Conservation (phyloP, 306 rosid species). For the Citrullus colocynthis region DNA sequence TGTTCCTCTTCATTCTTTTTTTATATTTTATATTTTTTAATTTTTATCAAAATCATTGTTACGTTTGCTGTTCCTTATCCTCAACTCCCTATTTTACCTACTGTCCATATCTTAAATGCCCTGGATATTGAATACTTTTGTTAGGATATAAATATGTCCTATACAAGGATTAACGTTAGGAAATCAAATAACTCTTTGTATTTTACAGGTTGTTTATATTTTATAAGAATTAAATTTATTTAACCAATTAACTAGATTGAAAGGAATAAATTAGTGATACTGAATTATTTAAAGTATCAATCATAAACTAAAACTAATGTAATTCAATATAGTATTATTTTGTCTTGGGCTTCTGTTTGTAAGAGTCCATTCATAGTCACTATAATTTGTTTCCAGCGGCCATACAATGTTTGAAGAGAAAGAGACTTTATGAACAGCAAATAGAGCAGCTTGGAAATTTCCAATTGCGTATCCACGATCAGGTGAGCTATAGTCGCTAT, state of each 20-base stretch:
- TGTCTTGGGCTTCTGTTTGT: background rate
- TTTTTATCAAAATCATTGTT: background rate
- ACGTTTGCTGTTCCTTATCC: background rate
- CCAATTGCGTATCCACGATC: constrained; percentile 94
- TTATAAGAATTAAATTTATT: background rate
- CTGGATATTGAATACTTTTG: background rate
- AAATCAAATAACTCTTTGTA: background rate
- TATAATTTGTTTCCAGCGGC: constrained; percentile 43
- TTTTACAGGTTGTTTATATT: too few relatives aligned
- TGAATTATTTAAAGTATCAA: background rate
- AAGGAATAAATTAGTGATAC: background rate
- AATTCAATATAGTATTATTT: background rate
- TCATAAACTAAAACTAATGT: background rate
- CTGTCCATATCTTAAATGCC: background rate
- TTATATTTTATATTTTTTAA: too few relatives aligned
- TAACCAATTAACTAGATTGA: background rate
- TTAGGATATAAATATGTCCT: background rate
- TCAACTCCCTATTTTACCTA: background rate
- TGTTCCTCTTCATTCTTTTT: background rate
- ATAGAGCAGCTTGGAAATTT: constrained; percentile 96
- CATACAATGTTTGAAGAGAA: constrained; percentile 90
- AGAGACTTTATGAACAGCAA: constrained; percentile 85
- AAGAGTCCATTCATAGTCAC: background rate
- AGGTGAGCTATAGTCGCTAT: constrained; percentile 30
- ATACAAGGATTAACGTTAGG: background rate